Evolutionary conservation across 495 filamentous ascomycete genomes (phyloP), one percentile per base, ranked within the genome.

Genomic region (Trichoderma reesei): DNA sequence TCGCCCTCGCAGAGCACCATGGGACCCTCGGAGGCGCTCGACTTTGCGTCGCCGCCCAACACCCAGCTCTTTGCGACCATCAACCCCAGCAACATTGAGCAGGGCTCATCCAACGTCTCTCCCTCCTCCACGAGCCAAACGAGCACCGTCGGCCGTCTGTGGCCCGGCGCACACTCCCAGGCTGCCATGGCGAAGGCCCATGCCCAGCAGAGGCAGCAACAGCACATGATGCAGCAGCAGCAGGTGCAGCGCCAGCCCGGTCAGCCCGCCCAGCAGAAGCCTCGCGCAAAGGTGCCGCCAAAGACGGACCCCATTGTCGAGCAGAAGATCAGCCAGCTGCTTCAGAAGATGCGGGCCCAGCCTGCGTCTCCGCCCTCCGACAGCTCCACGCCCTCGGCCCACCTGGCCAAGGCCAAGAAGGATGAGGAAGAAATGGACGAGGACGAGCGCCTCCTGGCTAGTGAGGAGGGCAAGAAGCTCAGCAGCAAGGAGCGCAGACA

Each of bases 341-440:
- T 96, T 2, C 88, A 89, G 74, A 88, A 89, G 67, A 95, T 95
- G 87, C 84, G 90, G 65, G 83, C 90, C 34, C 85, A 80, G 68
- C 70, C 79, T 7, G 77, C 82, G 0, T 26, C 51, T 56, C 51
- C 51, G 31, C 70, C 74, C 36, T 72, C 74, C n/a, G 83, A 86
- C 59, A 78, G 80, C 59, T 78, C 78, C 2, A 75, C 76, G 9
- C 79, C 84, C 38, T 78, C 85, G 59, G 75, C 83, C 41, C 85
- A 89, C 70, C 71, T 85, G 41, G 74, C 80, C 42, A 78, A 83
- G 46, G 71, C 76, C 13, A 80, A 79, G 72, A 98, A 98, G 81
- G 90, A 96, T 46, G 91, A 96, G 71, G 91, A 94, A 63, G 93
- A 98, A 37, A 97, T 98, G 93, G 94, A 99, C 74, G 92, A 96